phyloP scores from a whole-genome alignment of 2,329 filamentous ascomycete species.

The Helicocarpus griseus region DNA sequence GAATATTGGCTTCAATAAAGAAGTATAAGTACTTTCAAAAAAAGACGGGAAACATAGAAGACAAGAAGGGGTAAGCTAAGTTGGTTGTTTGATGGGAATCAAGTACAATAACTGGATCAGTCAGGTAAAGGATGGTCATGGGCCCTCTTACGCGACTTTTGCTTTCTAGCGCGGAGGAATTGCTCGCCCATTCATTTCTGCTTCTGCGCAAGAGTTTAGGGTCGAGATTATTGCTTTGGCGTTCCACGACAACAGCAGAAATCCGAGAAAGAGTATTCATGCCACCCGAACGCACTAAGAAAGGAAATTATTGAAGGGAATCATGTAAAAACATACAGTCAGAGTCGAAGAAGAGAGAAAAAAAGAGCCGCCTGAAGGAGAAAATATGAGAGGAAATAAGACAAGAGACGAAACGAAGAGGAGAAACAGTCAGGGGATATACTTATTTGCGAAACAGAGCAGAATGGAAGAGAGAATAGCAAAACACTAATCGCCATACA shows the following conservation, averaged over 20 bases:
- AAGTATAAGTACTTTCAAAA: background rate
- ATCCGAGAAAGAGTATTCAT: too few relatives aligned
- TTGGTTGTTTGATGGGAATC: background rate
- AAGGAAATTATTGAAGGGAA: background rate
- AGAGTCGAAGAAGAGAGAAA: background rate
- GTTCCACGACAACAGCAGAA: too few relatives aligned
- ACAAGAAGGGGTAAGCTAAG: background rate
- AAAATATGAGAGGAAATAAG: background rate
- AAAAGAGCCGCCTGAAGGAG: background rate
- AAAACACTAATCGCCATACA: background rate
- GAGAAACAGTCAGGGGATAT: background rate
- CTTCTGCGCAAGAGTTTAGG: too few relatives aligned
- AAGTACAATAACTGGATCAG: too few relatives aligned
- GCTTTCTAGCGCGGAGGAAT: background rate
- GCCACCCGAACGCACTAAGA: background rate
- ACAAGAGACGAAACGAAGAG: background rate
- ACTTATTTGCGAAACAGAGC: background rate
- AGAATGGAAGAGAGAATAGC: background rate
- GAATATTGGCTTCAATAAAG: background rate
- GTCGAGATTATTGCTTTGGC: too few relatives aligned
- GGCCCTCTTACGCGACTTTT: background rate
- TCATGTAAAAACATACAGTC: slow-evolving; percentile 1
- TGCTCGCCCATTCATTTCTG: too few relatives aligned
- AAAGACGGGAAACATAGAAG: background rate
- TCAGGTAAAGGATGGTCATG: background rate